Evolutionary conservation across 352 stramenopile species (phyloP).

Genomic region (Hyaloperonospora brassicae): DNA sequence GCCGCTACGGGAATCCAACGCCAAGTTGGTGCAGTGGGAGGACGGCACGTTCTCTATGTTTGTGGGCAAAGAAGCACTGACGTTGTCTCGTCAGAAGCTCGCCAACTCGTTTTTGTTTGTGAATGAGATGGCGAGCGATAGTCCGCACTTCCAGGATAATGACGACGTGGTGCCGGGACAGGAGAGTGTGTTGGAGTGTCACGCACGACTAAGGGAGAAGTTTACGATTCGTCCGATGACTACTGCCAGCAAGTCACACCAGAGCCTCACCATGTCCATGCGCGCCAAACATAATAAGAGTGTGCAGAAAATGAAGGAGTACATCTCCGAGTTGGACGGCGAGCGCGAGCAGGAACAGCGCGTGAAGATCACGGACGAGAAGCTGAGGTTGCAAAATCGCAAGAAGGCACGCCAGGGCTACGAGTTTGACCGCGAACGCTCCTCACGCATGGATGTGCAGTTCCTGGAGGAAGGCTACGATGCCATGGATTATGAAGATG

Average conservation of each 20-base stretch:
- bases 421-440: constrained; percentile 68
- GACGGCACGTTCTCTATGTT: constrained; percentile 83
- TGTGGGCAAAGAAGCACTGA: constrained; percentile 75
- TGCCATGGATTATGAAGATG: constrained; percentile 71
- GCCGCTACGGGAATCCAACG: constrained; percentile 66
- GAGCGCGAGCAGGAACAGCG: constrained; percentile 75
- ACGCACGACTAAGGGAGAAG: constrained; percentile 73
- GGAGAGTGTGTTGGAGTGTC: constrained; percentile 78
- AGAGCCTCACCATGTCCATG: constrained; percentile 86
- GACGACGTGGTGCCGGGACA: constrained; percentile 52
- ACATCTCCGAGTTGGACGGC: constrained; percentile 81
- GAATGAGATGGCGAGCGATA: constrained; percentile 67
- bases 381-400: constrained; percentile 72
- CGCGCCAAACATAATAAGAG: constrained; percentile 85
- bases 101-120: constrained; percentile 83
- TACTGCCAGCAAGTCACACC: constrained; percentile 76
- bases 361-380: constrained; percentile 81
- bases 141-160: constrained; percentile 51
- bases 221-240: constrained; percentile 84
- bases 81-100: constrained; percentile 78
- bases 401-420: constrained; percentile 80
- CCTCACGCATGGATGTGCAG: constrained; percentile 70
- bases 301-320: constrained; percentile 78
- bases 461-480: constrained; percentile 80
- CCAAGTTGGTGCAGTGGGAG: constrained; percentile 82